phyloP scores from a whole-genome alignment of 768 basidiomycete genomes.

The Termitomyces sp. region DNA sequence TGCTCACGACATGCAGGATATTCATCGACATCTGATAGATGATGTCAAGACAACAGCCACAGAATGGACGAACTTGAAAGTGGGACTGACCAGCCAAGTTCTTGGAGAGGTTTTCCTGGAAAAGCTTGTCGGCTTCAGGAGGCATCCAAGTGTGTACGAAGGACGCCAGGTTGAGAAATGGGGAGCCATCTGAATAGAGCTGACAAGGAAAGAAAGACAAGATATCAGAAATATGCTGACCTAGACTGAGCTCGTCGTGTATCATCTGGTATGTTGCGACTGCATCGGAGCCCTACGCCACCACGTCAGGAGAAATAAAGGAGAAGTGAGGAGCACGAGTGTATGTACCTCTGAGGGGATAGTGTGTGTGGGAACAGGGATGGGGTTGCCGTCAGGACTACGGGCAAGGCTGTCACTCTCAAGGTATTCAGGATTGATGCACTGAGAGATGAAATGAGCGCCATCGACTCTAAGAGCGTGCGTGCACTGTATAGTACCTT shows the following conservation, averaged over 20 bases:
- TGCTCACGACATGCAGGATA: conserved; percentile 60
- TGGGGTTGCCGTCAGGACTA: too few species aligned
- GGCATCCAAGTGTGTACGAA: conserved; percentile 66
- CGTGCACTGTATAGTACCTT: conserved; percentile 38
- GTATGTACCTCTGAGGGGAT: conserved; percentile 48
- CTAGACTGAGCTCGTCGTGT: conserved; percentile 57
- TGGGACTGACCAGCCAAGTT: conserved; percentile 48
- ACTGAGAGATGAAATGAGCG: conserved; percentile 31
- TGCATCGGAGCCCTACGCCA: conserved; percentile 50
- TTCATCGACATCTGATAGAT: conserved; percentile 45
- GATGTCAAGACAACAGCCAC: neutral
- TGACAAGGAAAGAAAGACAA: neutral
- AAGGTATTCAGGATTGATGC: conserved; percentile 67
- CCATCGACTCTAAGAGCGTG: neutral
- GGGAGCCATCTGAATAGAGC: conserved; percentile 45
- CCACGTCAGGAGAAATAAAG: neutral
- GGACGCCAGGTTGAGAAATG: conserved; percentile 61
- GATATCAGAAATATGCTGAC: conserved; percentile 30
- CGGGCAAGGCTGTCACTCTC: too few species aligned
- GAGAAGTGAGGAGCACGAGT: neutral
- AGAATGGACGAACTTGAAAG: neutral
- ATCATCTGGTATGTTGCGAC: conserved; percentile 56
- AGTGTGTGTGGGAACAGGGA: conserved; percentile 69
- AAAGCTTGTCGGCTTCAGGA: too few species aligned
- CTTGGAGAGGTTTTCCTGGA: conserved; percentile 61